These are phyloP conservation scores for Plenodomus tracheiphilus DNA, from an alignment of 2,329 filamentous ascomycete species.

Conservation along the genomic window DNA sequence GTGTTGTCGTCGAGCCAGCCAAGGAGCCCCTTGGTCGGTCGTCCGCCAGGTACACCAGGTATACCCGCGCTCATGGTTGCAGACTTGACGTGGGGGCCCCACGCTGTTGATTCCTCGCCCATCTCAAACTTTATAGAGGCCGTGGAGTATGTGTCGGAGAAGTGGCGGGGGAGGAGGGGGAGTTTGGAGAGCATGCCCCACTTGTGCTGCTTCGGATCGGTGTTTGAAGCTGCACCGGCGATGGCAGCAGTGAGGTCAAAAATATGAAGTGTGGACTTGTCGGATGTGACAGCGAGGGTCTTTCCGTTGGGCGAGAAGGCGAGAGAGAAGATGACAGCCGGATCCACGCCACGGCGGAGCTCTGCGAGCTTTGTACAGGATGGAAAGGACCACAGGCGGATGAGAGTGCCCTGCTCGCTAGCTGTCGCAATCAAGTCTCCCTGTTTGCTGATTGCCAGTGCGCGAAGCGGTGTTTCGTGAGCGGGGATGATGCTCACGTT, in stretches of 20 bases:
- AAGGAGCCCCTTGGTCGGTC: constrained; percentile 78
- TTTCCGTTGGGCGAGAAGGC: constrained; percentile 81
- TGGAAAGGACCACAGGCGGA: constrained; percentile 80
- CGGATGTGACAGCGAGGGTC: constrained; percentile 87
- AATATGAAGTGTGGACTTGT: constrained; percentile 93
- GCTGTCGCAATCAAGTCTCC: constrained; percentile 84
- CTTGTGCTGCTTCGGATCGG: constrained; percentile 53
- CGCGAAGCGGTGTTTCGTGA: constrained; percentile 77
- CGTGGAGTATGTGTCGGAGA: constrained; percentile 89
- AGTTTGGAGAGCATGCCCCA: constrained; percentile 86
- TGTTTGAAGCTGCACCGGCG: constrained; percentile 1
- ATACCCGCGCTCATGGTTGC: constrained; percentile 51
- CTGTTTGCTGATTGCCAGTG: constrained; percentile 77
- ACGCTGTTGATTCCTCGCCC: constrained; percentile 66
- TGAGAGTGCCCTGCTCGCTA: constrained; percentile 87
- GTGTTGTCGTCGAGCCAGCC: constrained; percentile 80
- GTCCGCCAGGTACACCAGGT: constrained; percentile 56
- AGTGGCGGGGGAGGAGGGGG: constrained; percentile 80
- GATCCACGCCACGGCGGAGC: constrained; percentile 85
- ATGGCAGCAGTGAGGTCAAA: constrained; percentile 71
- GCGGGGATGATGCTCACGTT: constrained; percentile 94
- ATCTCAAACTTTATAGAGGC: constrained; percentile 80
- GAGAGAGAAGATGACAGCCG: constrained; percentile 82
- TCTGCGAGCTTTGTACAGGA: constrained; percentile 83
- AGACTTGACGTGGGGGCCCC: constrained; percentile 33